phyloP scores from a whole-genome alignment of 164 flowering plant species.

The Kalanchoe fedtschenkoi region DNA sequence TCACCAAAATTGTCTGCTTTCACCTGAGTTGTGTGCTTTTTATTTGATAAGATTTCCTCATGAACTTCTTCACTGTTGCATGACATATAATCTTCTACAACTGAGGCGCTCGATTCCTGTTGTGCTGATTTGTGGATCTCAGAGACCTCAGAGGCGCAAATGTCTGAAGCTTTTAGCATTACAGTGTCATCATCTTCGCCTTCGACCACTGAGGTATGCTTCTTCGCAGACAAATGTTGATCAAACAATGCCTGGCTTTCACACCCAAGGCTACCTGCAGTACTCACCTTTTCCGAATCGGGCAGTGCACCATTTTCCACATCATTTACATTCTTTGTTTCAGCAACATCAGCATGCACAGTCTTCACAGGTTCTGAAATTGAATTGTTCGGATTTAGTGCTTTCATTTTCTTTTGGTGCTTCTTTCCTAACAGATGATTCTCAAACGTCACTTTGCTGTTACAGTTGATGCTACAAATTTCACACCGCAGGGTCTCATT shows the following conservation, averaged over 20 bases:
- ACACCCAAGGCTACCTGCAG: neutral
- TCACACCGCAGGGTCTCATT: slow-evolving; percentile 12
- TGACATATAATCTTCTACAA: neutral
- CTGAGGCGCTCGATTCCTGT: neutral
- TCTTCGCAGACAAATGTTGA: no score
- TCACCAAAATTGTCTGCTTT: neutral
- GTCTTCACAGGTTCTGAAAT: slow-evolving; percentile 4
- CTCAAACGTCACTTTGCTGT: slow-evolving; percentile 12
- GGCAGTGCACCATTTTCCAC: neutral
- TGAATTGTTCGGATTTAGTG: neutral
- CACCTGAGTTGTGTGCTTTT: neutral
- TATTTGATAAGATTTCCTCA: neutral
- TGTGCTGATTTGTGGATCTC: neutral
- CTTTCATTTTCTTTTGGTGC: slow-evolving; percentile 13
- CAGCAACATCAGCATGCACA: neutral
- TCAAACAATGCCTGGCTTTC: neutral
- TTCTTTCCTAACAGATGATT: slow-evolving; percentile 15
- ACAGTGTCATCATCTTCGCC: no score
- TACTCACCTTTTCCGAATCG: neutral
- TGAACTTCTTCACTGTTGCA: neutral
- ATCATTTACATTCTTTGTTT: neutral
- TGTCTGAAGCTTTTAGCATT: neutral
- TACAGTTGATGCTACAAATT: slow-evolving; percentile 18
- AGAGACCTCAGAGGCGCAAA: neutral
- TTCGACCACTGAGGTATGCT: no score